Conservation (phyloP, 1,284 basidiomycete species). For the Lentinula novae-zelandiae region DNA sequence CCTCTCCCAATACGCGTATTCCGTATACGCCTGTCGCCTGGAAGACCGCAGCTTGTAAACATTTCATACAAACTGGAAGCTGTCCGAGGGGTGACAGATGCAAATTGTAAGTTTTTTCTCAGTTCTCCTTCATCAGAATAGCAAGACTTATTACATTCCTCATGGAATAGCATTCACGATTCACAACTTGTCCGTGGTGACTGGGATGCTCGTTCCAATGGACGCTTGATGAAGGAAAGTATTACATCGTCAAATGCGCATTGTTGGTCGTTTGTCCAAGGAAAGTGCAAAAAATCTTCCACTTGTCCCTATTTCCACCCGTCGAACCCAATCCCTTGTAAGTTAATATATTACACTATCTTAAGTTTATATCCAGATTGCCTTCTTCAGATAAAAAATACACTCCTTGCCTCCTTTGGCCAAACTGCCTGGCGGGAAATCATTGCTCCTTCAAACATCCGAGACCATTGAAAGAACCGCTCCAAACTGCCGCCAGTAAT, state of each 20-base stretch:
- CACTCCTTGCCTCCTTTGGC: conserved; percentile 35
- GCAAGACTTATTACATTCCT: not conserved
- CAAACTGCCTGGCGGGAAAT: conserved; percentile 24
- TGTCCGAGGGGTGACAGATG: conserved; percentile 42
- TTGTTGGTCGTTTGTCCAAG: conserved; percentile 40
- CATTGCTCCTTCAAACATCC: conserved; percentile 29
- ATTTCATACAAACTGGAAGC: conserved; percentile 41
- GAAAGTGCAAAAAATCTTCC: conserved; percentile 27
- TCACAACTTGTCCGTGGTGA: conserved; percentile 20
- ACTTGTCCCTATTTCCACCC: conserved; percentile 33
- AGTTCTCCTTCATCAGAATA: not conserved
- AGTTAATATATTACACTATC: conserved; percentile 13
- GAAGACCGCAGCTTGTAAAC: conserved; percentile 37
- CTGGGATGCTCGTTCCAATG: conserved; percentile 11
- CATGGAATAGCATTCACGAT: conserved; percentile 36
- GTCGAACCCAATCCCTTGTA: conserved; percentile 28
- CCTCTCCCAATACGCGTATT: conserved; percentile 8
- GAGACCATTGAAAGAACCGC: not conserved
- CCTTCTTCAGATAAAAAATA: conserved; percentile 26
- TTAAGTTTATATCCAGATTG: conserved; percentile 13
- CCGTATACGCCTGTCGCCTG: conserved; percentile 24
- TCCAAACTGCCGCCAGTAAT: not conserved
- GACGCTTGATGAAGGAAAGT: not conserved
- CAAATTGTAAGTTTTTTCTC: conserved; percentile 35
- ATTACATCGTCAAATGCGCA: conserved; percentile 20